Evolutionary conservation across 2,329 filamentous ascomycete species (phyloP).

Genomic region (Juglanconis oblonga): DNA sequence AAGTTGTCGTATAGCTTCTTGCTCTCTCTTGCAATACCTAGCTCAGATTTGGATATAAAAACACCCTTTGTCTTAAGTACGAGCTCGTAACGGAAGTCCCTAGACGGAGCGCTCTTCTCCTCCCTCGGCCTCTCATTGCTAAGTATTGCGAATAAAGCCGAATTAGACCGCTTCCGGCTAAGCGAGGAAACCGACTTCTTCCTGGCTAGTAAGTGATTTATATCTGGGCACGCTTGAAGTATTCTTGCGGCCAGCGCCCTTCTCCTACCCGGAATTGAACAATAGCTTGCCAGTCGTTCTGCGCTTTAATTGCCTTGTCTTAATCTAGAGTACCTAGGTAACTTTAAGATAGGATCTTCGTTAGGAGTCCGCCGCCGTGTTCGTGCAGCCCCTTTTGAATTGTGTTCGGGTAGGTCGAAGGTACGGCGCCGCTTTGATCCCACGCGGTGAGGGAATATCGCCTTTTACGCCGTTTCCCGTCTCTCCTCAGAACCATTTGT

Average conservation of each 20-base stretch:
- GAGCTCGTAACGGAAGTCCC: slow-evolving; percentile 32
- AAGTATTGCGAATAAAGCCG: slow-evolving; percentile 25
- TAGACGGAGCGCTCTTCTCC: slow-evolving; percentile 36
- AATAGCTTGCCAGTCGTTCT: background rate
- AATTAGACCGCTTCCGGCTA: slow-evolving; percentile 18
- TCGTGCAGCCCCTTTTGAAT: background rate
- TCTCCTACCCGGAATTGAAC: slow-evolving; percentile 12
- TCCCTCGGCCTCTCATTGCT: slow-evolving; percentile 37
- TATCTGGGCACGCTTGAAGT: background rate
- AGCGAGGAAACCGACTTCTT: slow-evolving; percentile 12
- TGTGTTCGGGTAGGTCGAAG: background rate
- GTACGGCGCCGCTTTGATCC: background rate
- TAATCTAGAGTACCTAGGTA: background rate
- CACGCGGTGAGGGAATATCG: too few relatives aligned
- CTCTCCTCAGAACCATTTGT: slow-evolving; percentile 2
- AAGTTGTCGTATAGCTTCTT: slow-evolving; percentile 25
- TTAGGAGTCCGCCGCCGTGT: background rate
- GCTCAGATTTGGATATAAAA: slow-evolving; percentile 34
- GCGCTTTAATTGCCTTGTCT: background rate
- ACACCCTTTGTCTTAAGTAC: slow-evolving; percentile 37
- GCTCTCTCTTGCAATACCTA: slow-evolving; percentile 30
- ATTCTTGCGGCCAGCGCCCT: slow-evolving; percentile 18
- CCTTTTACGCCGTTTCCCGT: background rate
- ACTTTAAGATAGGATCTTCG: background rate
- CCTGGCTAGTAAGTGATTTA: slow-evolving; percentile 13